phyloP scores from a whole-genome alignment of 2,329 filamentous ascomycete genomes.

The Fusarium begoniae region DNA sequence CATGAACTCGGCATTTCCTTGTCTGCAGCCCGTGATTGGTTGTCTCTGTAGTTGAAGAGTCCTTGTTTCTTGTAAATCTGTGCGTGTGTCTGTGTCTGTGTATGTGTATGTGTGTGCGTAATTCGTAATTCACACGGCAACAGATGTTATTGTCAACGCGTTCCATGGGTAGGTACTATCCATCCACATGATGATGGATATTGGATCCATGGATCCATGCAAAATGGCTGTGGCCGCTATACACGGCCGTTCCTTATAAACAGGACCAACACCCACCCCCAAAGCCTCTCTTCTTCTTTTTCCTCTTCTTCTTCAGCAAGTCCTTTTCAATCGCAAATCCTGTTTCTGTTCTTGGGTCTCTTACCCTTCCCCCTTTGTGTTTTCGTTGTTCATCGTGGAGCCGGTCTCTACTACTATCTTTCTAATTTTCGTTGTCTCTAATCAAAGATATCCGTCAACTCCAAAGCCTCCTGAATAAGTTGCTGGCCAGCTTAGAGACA shows the following conservation, averaged over 20 bases:
- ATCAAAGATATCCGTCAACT: constrained; percentile 30
- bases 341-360: constrained; percentile 55
- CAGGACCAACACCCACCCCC: constrained; percentile 48
- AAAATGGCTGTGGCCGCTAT: constrained; percentile 19
- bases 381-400: constrained; percentile 56
- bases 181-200: not conserved
- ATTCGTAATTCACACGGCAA: constrained; percentile 26
- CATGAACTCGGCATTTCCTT: constrained; percentile 36
- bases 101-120: not conserved
- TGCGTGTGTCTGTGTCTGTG: not conserved
- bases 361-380: constrained; percentile 50
- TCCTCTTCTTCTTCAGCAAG: constrained; percentile 71
- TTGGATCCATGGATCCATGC: not conserved
- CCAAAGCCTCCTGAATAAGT: constrained; percentile 42
- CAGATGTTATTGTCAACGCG: not conserved
- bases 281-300: constrained; percentile 41
- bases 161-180: no score
- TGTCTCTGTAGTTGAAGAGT: constrained; percentile 1
- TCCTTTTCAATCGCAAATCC: constrained; percentile 63
- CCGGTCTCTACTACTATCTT: constrained; percentile 62
- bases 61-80: constrained; percentile 12
- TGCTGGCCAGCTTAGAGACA: constrained; percentile 54
- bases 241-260: constrained; percentile 41
- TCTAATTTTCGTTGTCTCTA: constrained; percentile 48
- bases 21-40: constrained; percentile 31